Base-by-base conservation (phyloP, 495 filamentous ascomycete species). In the Patellaria atrata region DNA sequence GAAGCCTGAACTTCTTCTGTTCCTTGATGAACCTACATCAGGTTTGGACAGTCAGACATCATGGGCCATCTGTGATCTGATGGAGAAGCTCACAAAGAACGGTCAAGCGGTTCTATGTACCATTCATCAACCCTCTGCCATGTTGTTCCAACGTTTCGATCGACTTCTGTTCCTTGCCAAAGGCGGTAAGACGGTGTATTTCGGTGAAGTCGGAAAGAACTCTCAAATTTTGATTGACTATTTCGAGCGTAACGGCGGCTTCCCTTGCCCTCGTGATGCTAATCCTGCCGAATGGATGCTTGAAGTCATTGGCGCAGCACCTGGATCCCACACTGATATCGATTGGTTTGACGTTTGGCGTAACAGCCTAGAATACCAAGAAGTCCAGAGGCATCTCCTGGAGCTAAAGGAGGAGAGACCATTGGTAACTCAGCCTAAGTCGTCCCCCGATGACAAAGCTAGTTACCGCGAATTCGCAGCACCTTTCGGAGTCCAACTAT, bases 271-370 rank as follows among this genome's bases (percentile, higher is more conserved):
- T 2, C 42, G 51, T 2, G 75, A 79, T 11, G 79, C 82, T n/a
- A 94, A 81, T 58, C 84, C 84, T 18, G 87, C 87, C 13, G 87
- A 96, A 58, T 93, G 82, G 81, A 94, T 96, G 82, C 64, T 96
- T 22, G 84, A 93, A 50, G 77, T 83, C 30, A 92, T 87, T 48
- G 87, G 86, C 41, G 84, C 83, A 17, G 85, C 86, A 1, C 85
- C 86, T n/a, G 83, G 82, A 16, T 75, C 72, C 13, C 52, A 65
- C 36, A 75, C 73, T 13, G 68, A 81, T 22, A 70, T 79, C 36
- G 82, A 96, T 53, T 96, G 87, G 87, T 68, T 72, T 48, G 53
- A 77, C 32, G 63, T 75, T 10, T 96, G 86, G 86, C 73, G 74
- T 19, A 66, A 79, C 8, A 81, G 74, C 44, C 57, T 70, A 17